phyloP scores from a whole-genome alignment of 192 early-diverging fungal species.

The Rhizoclosmatium globosum region DNA sequence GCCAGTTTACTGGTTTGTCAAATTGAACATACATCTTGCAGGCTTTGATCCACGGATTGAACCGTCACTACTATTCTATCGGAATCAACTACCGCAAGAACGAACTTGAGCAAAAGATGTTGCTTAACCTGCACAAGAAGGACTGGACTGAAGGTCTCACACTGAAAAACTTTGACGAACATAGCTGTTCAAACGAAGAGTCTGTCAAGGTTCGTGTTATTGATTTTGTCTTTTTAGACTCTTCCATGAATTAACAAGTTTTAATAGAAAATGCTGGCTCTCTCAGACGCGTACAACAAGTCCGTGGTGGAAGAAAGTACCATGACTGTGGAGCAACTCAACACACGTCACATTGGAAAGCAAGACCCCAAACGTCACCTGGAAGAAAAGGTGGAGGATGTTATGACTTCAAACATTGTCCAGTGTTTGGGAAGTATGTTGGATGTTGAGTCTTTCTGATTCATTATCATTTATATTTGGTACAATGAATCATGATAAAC shows the following conservation, averaged over 20 bases:
- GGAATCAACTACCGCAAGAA: slow-evolving; percentile 99
- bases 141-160: slow-evolving; percentile 97
- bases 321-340: slow-evolving; percentile 92
- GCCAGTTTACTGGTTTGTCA: slow-evolving; percentile 4
- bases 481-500: no score
- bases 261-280: slow-evolving; percentile 80
- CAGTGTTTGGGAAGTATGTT: slow-evolving; percentile 93
- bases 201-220: slow-evolving; percentile 73
- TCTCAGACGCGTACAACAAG: slow-evolving; percentile 97
- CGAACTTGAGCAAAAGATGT: slow-evolving; percentile 99
- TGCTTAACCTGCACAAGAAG: slow-evolving; percentile 98
- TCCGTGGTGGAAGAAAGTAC: slow-evolving; percentile 97
- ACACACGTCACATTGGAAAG: slow-evolving; percentile 99
- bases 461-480: no score
- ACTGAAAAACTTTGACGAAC: slow-evolving; percentile 82
- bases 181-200: slow-evolving; percentile 83
- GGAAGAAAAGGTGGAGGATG: slow-evolving; percentile 88
- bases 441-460: slow-evolving; percentile 75
- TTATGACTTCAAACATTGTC: slow-evolving; percentile 97
- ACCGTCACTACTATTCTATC: slow-evolving; percentile 99
- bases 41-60: slow-evolving; percentile 96
- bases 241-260: neutral
- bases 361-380: slow-evolving; percentile 99
- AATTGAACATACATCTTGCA: slow-evolving; percentile 27
- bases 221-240: neutral